Evolutionary conservation across 805 yeast species (phyloP).

Genomic region (Ogataea nonfermentans): DNA sequence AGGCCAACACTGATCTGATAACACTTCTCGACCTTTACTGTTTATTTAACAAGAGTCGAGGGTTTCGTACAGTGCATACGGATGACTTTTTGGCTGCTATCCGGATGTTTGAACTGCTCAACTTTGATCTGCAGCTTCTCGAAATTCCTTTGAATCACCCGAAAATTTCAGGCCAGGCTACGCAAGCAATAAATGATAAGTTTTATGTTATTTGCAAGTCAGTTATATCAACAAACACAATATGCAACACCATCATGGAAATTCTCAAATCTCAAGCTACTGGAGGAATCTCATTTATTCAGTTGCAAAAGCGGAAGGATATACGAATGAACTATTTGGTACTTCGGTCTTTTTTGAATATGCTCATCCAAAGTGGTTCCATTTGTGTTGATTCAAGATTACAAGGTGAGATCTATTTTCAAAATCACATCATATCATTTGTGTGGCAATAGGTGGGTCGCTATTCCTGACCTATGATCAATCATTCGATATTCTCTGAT

Average conservation of each 20-base stretch:
- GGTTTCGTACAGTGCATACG: conserved; percentile 68
- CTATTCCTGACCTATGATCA: no score
- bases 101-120: conserved; percentile 50
- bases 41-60: conserved; percentile 61
- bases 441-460: background rate
- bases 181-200: conserved; percentile 24
- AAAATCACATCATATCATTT: background rate
- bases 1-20: conserved; percentile 55
- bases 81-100: conserved; percentile 64
- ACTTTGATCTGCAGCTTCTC: conserved; percentile 24
- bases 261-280: conserved; percentile 13
- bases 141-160: conserved; percentile 50
- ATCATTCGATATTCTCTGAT: no score
- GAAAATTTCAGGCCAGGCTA: conserved; percentile 30
- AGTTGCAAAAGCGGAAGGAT: conserved; percentile 22
- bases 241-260: conserved; percentile 23
- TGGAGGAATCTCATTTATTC: conserved; percentile 30
- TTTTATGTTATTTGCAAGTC: conserved; percentile 29
- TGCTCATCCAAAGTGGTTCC: background rate
- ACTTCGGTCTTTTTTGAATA: conserved; percentile 3
- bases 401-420: conserved; percentile 4
- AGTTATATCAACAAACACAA: conserved; percentile 22
- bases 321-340: conserved; percentile 2
- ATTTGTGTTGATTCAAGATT: conserved; percentile 3
- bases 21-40: conserved; percentile 63